Percentiles rank a stretch among this genome's conserved stretches.
These are phyloP conservation scores for Hypoxylon sp. DNA, from an alignment of 2,329 filamentous ascomycete genomes.

Conservation along the genomic window DNA sequence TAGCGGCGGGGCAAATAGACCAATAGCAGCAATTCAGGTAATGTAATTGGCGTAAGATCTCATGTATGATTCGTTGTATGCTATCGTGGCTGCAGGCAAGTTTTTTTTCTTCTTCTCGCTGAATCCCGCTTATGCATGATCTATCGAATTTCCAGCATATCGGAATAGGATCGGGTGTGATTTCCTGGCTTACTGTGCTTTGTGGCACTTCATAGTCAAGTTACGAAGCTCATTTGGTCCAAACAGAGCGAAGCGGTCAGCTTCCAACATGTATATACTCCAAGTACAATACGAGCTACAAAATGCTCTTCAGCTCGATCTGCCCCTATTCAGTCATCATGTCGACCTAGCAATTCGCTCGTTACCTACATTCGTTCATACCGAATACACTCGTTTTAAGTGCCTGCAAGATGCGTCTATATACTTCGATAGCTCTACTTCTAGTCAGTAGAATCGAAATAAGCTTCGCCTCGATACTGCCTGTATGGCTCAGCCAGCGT, in stretches of 20 bases:
- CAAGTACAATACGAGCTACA: no score
- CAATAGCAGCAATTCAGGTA: slow-evolving; percentile 2
- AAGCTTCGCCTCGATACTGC: slow-evolving; percentile 36
- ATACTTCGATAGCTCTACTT: slow-evolving; percentile 10
- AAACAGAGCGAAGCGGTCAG: slow-evolving; percentile 8
- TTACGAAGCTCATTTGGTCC: slow-evolving; percentile 2
- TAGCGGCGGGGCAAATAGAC: slow-evolving; percentile 1
- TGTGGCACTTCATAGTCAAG: slow-evolving; percentile 2
- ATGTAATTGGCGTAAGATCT: slow-evolving; percentile 19
- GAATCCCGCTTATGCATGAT: slow-evolving; percentile 20
- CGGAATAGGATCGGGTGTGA: not conserved
- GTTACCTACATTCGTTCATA: slow-evolving; percentile 18
- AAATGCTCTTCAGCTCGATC: no score
- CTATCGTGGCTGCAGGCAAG: slow-evolving; percentile 25
- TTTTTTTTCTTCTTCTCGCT: slow-evolving; percentile 23
- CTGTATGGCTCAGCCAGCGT: slow-evolving; percentile 24
- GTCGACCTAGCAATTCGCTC: slow-evolving; percentile 13
- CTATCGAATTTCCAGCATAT: slow-evolving; percentile 7
- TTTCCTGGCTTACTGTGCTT: slow-evolving; percentile 4
- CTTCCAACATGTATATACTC: slow-evolving; percentile 15
- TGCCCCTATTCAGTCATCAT: slow-evolving; percentile 5
- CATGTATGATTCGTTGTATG: slow-evolving; percentile 9
- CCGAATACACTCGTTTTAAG: slow-evolving; percentile 27
- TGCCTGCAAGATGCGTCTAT: slow-evolving; percentile 23
- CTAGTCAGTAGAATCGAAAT: slow-evolving; percentile 31